Conservation (phyloP, 2,329 filamentous ascomycete species). For the Diaporthe longicolla region DNA sequence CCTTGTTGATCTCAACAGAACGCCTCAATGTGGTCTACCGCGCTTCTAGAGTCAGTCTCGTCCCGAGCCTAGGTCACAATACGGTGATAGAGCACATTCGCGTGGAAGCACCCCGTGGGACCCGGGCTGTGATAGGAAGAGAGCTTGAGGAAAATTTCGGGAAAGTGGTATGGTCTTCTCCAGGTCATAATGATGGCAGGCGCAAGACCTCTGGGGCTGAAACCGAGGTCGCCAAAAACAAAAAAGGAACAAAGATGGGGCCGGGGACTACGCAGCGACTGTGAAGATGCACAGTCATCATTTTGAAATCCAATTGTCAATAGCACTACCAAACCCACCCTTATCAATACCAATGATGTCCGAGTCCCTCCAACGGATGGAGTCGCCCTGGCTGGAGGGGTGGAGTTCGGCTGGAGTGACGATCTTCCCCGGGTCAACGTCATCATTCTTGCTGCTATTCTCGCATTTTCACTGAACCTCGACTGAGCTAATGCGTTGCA, state of each 20-base stretch:
- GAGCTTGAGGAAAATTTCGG: not conserved
- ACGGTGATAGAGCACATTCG: not conserved
- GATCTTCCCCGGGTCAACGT: slow-evolving; percentile 12
- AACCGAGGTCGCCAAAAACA: not conserved
- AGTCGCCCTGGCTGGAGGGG: not conserved
- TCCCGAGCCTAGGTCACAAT: too few relatives aligned
- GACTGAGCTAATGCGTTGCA: not conserved
- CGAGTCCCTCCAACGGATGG: not conserved
- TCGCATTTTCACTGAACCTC: not conserved
- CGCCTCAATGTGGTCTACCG: not conserved
- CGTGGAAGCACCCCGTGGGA: too few relatives aligned
- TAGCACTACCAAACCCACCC: too few relatives aligned
- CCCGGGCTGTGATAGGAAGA: not conserved
- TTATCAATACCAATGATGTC: not conserved
- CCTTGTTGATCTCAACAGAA: not conserved
- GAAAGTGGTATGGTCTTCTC: not conserved
- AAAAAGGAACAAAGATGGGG: not conserved
- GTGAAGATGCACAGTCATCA: not conserved
- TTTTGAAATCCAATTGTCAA: not conserved
- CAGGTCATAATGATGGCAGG: not conserved
- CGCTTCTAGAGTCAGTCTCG: too few relatives aligned
- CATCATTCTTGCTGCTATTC: not conserved
- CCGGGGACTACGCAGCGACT: not conserved
- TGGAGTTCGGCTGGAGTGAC: not conserved
- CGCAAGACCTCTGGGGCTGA: not conserved